Conservation (phyloP, 805 yeast species). For the Hanseniaspora valbyensis region DNA sequence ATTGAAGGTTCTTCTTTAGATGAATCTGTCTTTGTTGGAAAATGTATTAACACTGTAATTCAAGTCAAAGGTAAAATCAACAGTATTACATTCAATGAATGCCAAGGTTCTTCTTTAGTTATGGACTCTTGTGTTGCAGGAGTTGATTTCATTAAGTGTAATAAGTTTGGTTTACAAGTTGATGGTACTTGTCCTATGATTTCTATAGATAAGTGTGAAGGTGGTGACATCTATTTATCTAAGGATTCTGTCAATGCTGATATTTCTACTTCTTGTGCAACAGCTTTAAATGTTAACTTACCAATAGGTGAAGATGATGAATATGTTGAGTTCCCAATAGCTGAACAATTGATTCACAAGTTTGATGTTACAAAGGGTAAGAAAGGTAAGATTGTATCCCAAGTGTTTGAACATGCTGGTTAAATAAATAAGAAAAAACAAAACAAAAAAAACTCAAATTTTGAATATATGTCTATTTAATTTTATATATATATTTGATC, state of each 20-base stretch:
- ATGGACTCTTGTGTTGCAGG: conserved; percentile 80
- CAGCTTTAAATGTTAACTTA: conserved; percentile 74
- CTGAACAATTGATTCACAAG: conserved; percentile 82
- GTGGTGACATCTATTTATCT: conserved; percentile 69
- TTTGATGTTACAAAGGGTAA: conserved; percentile 28
- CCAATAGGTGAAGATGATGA: conserved; percentile 65
- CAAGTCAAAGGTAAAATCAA: conserved; percentile 86
- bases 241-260: conserved; percentile 62
- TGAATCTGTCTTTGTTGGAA: conserved; percentile 82
- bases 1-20: conserved; percentile 65
- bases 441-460: too few relatives aligned
- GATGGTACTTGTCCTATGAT: conserved; percentile 73
- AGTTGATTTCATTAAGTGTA: conserved; percentile 73
- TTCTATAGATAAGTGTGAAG: conserved; percentile 78
- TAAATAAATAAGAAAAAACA: conserved; percentile 25
- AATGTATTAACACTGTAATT: conserved; percentile 60
- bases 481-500: background rate
- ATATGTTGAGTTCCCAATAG: conserved; percentile 68
- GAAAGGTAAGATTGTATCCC: conserved; percentile 51
- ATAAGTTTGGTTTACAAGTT: conserved; percentile 74
- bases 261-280: conserved; percentile 71
- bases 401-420: conserved; percentile 75
- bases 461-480: background rate
- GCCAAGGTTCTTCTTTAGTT: conserved; percentile 62
- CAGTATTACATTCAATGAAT: conserved; percentile 68